Conservation (phyloP, 331 rosid species). For the Quercus lobata region DNA sequence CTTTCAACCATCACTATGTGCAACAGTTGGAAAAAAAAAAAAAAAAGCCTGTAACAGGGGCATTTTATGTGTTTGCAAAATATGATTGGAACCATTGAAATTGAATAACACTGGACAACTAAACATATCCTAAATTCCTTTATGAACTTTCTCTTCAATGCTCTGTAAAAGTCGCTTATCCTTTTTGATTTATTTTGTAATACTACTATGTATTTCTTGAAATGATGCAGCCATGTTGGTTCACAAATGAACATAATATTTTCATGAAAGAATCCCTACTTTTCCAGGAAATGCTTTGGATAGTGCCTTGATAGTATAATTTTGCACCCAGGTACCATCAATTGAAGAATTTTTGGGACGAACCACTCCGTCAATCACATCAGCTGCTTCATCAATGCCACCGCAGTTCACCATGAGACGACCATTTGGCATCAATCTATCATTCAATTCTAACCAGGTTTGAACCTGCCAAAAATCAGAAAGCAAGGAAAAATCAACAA, state of each 20-base stretch:
- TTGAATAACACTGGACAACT: not conserved
- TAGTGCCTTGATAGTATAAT: constrained; percentile 57
- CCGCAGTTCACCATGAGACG: constrained; percentile 95
- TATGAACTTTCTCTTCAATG: not conserved
- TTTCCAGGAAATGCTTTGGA: constrained; percentile 76
- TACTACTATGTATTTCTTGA: constrained; percentile 4
- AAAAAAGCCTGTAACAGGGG: not conserved
- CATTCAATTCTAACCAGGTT: constrained; percentile 65
- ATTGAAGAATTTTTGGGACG: constrained; percentile 27
- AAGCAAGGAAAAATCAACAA: constrained; percentile 6
- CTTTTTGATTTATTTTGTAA: not conserved
- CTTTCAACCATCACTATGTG: not conserved
- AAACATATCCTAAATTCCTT: not conserved
- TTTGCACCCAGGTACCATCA: constrained; percentile 48
- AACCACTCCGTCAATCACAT: constrained; percentile 19
- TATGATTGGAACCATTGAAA: not conserved
- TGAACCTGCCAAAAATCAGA: constrained; percentile 37
- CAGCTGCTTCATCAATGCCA: constrained; percentile 51
- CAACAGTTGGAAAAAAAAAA: no score
- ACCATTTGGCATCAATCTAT: constrained; percentile 64
- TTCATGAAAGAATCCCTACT: constrained; percentile 41
- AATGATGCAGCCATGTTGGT: not conserved
- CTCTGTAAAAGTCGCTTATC: not conserved
- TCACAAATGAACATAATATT: constrained; percentile 11
- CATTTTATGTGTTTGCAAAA: not conserved